A percentile compares a stretch with the other conserved stretches of the same genome.
phyloP scores from a whole-genome alignment of 805 yeast genomes.

The Kazachstania kunashirensis region DNA sequence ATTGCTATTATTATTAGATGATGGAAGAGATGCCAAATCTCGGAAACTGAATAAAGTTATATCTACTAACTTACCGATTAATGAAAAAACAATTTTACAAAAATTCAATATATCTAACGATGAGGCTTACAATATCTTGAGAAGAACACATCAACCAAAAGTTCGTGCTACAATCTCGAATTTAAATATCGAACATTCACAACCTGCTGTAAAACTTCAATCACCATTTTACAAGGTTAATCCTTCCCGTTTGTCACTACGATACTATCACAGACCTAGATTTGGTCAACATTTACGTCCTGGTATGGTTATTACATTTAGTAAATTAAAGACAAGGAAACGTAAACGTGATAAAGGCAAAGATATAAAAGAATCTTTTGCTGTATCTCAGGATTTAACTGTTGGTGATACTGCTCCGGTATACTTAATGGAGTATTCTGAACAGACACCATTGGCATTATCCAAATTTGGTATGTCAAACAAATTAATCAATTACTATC shows the following conservation, averaged over 20 bases:
- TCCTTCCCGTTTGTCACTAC: constrained; percentile 52
- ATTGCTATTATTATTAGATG: constrained; percentile 45
- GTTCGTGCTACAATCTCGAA: constrained; percentile 89
- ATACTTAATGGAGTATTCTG: constrained; percentile 79
- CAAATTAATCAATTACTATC: constrained; percentile 82
- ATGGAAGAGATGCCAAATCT: constrained; percentile 4
- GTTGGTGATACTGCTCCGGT: constrained; percentile 73
- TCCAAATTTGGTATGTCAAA: constrained; percentile 95
- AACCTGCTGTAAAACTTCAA: constrained; percentile 79
- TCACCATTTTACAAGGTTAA: constrained; percentile 83
- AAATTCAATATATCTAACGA: constrained; percentile 86
- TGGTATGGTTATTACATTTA: constrained; percentile 65
- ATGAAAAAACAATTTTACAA: constrained; percentile 43
- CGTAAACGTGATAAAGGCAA: constrained; percentile 84
- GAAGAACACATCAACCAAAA: constrained; percentile 80
- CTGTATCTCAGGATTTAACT: constrained; percentile 64
- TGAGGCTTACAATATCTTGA: constrained; percentile 68
- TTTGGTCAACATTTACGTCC: constrained; percentile 57
- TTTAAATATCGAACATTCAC: constrained; percentile 80
- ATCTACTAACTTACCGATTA: constrained; percentile 33
- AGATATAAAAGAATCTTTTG: constrained; percentile 63
- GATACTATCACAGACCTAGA: constrained; percentile 72
- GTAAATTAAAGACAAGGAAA: constrained; percentile 68
- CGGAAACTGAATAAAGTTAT: background rate
- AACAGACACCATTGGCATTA: constrained; percentile 73